Evolutionary conservation across 768 basidiomycete species (phyloP), one percentile per base, ranked within the genome.

Genomic region (Amanita pseudoporphyria): DNA sequence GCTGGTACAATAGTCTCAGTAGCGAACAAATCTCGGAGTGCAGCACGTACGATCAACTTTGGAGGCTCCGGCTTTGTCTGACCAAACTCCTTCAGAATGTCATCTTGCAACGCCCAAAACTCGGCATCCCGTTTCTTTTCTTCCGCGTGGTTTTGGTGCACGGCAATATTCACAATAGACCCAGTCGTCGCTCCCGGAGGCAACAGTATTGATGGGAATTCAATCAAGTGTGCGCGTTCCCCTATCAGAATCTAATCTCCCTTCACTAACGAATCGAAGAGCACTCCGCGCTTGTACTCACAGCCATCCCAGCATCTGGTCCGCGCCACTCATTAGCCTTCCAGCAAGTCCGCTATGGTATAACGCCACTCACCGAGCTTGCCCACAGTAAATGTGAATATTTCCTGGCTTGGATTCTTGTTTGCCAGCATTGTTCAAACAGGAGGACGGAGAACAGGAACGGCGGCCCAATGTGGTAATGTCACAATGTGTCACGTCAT

Each of bases 101-200:
- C 74, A 30, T 79, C 70, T 65, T 98, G 96, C 35, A 99, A 72
- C 2, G 74, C 65, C 85, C 82, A 86, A 64, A 99, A 98, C 33
- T 88, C 84, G 3, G 70, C 64, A 52, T 91, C 84, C 53, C 91
- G 79, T 54, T 81, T 77, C 57, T 82, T 78, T 64, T 99, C 96
- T 58, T 95, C 93, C 0, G 72, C 62, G 28, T 79, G 66, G 62
- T 99, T 96, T 55, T 92, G 85, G 60, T 89, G 79, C 12, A 98
- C 94, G 2, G 93, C 82, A 64, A 98, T 98, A 63, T 92, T 96
- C 57, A 99, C 90, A 56, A 99, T 97, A 16, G 92, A 96, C 5
- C 96, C 96, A 0, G 94, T 81, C 7, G 86, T 82, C 1, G 91
- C 84, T 12, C 94, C 94, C 0, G 93, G 88, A 1, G 96, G 96